These are phyloP conservation scores for barley (Hordeum vulgare) DNA, from an alignment of 176 grass and related monocot species.

Conservation along the genomic window MorexV3_pseudomolecules_assembly NC_058524.1:593851972-593852471, in stretches of 20 bases:
- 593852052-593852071: conserved; percentile 34
- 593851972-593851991: background rate
- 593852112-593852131: conserved; percentile 65
- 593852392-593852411: conserved; percentile 45
- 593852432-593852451: conserved; percentile 45
- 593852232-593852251: conserved; percentile 57
- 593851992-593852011: background rate
- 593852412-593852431: conserved; percentile 57
- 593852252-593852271: conserved; percentile 73
- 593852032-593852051: conserved; percentile 53
- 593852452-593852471: conserved; percentile 49
- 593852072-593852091: conserved; percentile 41
- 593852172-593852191: conserved; percentile 50
- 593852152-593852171: conserved; percentile 60
- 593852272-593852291: conserved; percentile 37
- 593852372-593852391: conserved; percentile 57
- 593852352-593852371: conserved; percentile 67
- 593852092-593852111: conserved; percentile 39
- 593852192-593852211: conserved; percentile 28
- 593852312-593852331: conserved; percentile 12
- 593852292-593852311: conserved; percentile 1
- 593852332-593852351: conserved; percentile 47
- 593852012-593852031: background rate
- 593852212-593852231: conserved; percentile 75
- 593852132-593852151: conserved; percentile 61